phyloP scores from a whole-genome alignment of 2,329 filamentous ascomycete genomes.

The Xylaria sp. region DNA sequence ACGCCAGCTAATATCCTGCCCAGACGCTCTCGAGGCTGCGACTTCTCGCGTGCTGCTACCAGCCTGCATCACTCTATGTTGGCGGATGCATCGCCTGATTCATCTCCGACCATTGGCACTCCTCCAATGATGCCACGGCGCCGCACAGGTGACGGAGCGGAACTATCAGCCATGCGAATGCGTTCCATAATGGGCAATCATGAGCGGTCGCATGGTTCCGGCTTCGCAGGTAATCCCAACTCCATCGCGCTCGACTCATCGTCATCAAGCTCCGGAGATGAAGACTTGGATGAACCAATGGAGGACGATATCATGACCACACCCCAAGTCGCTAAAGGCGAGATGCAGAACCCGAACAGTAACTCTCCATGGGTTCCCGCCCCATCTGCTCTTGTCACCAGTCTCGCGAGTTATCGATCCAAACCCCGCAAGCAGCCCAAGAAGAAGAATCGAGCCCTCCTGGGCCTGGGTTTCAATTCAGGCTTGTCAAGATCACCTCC shows the following conservation, averaged over 20 bases:
- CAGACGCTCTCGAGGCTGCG: conserved; percentile 79
- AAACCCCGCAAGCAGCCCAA: conserved; percentile 63
- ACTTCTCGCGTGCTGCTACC: conserved; percentile 89
- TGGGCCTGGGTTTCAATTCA: conserved; percentile 48
- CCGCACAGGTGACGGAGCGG: conserved; percentile 43
- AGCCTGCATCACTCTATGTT: conserved; percentile 94
- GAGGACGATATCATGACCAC: conserved; percentile 79
- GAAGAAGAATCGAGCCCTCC: conserved; percentile 42
- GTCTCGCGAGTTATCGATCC: conserved; percentile 77
- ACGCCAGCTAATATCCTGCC: conserved; percentile 85
- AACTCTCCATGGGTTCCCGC: conserved; percentile 56
- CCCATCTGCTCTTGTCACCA: conserved; percentile 66
- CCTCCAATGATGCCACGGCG: conserved; percentile 56
- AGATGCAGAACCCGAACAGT: conserved; percentile 37
- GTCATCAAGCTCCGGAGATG: conserved; percentile 60
- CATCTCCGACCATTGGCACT: conserved; percentile 76
- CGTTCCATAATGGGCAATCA: conserved; percentile 67
- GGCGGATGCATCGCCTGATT: conserved; percentile 84
- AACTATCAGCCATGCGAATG: conserved; percentile 64
- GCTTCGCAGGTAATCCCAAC: conserved; percentile 74
- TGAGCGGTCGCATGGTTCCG: conserved; percentile 68
- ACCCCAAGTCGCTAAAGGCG: conserved; percentile 64
- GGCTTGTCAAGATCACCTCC: conserved; percentile 70
- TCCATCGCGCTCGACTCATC: conserved; percentile 72
- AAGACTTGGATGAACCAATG: conserved; percentile 67